phyloP scores from a whole-genome alignment of 1,284 basidiomycete species.

The Vanrija sp. region DNA sequence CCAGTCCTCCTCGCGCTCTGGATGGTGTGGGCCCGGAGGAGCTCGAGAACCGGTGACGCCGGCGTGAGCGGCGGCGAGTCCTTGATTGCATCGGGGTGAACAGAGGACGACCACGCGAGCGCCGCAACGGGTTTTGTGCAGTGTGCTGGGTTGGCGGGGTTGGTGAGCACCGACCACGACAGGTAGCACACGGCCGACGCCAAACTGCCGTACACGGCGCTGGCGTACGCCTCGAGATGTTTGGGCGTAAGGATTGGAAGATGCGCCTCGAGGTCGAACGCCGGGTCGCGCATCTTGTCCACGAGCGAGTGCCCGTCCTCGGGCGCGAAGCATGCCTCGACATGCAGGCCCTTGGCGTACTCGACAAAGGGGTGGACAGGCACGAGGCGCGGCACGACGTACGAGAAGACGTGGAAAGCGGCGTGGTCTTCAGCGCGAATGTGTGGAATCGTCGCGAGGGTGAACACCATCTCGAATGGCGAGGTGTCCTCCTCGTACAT shows the following conservation, averaged over 20 bases:
- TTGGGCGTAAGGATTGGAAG: conserved; percentile 44
- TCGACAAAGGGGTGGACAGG: conserved; percentile 49
- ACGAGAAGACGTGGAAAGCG: conserved; percentile 46
- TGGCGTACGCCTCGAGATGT: conserved; percentile 49
- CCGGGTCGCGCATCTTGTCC: neutral
- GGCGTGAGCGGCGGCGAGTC: neutral
- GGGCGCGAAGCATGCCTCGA: conserved; percentile 40
- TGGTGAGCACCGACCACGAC: conserved; percentile 41
- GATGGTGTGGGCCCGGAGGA: conserved; percentile 4
- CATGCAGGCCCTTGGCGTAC: conserved; percentile 47
- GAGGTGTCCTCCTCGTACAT: conserved; percentile 13
- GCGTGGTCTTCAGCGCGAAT: conserved; percentile 20
- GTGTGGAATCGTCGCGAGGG: conserved; percentile 23
- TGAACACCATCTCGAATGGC: conserved; percentile 8
- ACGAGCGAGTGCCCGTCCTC: neutral
- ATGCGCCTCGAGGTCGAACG: conserved; percentile 13
- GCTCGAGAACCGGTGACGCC: neutral
- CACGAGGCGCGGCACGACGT: conserved; percentile 37
- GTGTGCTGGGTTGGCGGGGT: neutral
- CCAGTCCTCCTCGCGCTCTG: too few species aligned
- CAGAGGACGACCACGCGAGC: conserved; percentile 10
- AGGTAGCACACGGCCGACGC: conserved; percentile 50
- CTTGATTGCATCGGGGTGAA: neutral
- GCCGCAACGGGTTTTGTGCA: conserved; percentile 17
- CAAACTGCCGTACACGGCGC: conserved; percentile 50